A percentile compares a stretch with the other conserved stretches of the same genome.
Conservation (phyloP, 2,329 filamentous ascomycete genomes). For the Hypoxylon sp. region DNA sequence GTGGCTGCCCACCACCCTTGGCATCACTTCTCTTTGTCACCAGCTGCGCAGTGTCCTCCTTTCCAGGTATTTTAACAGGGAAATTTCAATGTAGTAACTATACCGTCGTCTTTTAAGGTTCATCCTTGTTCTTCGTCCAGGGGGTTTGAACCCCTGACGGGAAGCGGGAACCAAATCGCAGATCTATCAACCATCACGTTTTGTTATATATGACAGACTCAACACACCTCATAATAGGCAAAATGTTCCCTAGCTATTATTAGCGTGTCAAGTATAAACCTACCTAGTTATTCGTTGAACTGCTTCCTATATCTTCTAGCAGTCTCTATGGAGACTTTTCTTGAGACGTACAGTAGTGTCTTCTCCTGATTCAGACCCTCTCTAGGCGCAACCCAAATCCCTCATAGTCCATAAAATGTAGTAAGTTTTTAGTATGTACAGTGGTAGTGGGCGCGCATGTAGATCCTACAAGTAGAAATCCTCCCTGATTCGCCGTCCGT, state of each 20-base stretch:
- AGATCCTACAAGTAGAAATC: conserved; percentile 29
- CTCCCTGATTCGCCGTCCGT: conserved; percentile 30
- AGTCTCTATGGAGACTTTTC: not conserved
- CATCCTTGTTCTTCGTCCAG: conserved; percentile 37
- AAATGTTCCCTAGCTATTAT: conserved; percentile 2
- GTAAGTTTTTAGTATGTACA: conserved; percentile 34
- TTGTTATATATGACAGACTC: conserved; percentile 38
- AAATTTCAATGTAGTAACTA: conserved; percentile 25
- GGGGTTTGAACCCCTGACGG: conserved; percentile 32
- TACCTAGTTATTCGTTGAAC: not conserved
- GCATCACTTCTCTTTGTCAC: conserved; percentile 4
- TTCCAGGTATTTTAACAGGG: conserved; percentile 26
- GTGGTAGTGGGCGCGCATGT: conserved; percentile 29
- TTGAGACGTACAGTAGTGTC: not conserved
- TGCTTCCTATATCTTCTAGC: not conserved
- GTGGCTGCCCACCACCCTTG: not conserved
- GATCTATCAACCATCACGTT: conserved; percentile 34
- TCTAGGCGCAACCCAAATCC: conserved; percentile 27
- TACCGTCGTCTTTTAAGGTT: conserved; percentile 28
- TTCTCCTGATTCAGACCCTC: conserved; percentile 10
- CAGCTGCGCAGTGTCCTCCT: conserved; percentile 6
- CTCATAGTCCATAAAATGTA: conserved; percentile 23
- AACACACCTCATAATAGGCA: conserved; percentile 10
- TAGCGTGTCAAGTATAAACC: not conserved
- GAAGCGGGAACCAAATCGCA: conserved; percentile 43